These are phyloP conservation scores for Sporothrix euskadiensis DNA, from an alignment of 2,329 filamentous ascomycete species.

Conservation along the genomic window DNA sequence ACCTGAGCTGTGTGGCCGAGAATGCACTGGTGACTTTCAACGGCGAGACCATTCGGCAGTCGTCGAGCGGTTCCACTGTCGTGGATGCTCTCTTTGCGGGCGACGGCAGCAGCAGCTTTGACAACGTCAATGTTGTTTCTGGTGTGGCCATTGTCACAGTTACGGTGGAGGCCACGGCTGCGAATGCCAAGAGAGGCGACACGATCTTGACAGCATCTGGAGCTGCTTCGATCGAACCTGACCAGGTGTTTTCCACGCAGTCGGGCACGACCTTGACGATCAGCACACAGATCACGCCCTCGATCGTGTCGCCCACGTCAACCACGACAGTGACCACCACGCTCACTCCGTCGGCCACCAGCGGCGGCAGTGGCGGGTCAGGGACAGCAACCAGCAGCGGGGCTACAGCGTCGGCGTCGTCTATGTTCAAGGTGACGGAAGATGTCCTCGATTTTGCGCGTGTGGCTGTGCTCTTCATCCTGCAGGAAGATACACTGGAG, in stretches of 20 bases:
- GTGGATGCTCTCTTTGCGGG: constrained; percentile 33
- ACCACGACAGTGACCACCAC: constrained; percentile 38
- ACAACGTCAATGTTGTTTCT: background rate
- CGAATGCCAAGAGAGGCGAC: constrained; percentile 27
- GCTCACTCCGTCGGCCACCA: constrained; percentile 9
- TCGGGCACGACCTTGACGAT: constrained; percentile 39
- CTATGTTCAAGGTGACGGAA: constrained; percentile 54
- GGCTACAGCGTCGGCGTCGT: constrained; percentile 36
- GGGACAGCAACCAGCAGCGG: constrained; percentile 34
- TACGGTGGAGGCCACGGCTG: constrained; percentile 22
- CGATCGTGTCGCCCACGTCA: constrained; percentile 34
- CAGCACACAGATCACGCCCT: constrained; percentile 33
- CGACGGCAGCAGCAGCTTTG: background rate
- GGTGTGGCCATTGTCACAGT: constrained; percentile 32
- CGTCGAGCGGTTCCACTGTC: constrained; percentile 36
- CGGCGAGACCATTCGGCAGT: constrained; percentile 49
- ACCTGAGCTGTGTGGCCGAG: constrained; percentile 78
- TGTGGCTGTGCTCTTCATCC: constrained; percentile 61
- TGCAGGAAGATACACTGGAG: constrained; percentile 55
- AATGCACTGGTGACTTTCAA: constrained; percentile 88
- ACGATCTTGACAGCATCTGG: constrained; percentile 37
- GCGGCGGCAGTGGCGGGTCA: constrained; percentile 13
- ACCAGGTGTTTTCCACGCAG: constrained; percentile 36
- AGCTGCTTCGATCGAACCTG: background rate
- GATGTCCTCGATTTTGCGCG: constrained; percentile 64